phyloP scores from a whole-genome alignment of 257 asterid species.

The Anisodus acutangulus region DNA sequence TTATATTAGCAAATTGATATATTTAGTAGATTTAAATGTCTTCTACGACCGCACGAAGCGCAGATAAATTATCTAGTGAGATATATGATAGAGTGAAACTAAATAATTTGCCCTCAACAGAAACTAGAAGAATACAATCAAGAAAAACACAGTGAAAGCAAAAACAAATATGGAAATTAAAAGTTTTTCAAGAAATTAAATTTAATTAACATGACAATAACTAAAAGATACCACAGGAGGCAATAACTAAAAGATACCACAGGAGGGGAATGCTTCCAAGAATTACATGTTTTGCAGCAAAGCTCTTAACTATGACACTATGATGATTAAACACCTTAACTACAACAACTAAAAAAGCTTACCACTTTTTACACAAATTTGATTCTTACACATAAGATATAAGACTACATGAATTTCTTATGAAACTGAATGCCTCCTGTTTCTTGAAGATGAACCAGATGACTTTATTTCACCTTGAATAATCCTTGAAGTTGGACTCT shows the following conservation, averaged over 20 bases:
- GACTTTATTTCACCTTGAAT: conserved; percentile 61
- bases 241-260: neutral
- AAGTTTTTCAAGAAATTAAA: neutral
- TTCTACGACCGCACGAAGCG: too few species aligned
- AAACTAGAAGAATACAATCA: too few species aligned
- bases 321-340: conserved; percentile 18
- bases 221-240: neutral
- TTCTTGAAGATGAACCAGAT: conserved; percentile 54
- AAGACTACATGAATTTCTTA: conserved; percentile 33
- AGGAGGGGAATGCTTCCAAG: neutral
- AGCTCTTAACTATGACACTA: neutral
- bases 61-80: too few species aligned
- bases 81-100: too few species aligned
- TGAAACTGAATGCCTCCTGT: conserved; percentile 81
- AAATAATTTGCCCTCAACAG: too few species aligned
- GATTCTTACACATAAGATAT: neutral
- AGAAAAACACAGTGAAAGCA: too few species aligned
- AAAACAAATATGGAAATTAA: too few species aligned
- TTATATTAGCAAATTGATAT: too few species aligned
- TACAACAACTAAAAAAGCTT: neutral
- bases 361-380: conserved; percentile 26
- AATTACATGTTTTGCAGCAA: neutral
- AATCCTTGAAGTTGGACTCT: conserved; percentile 70
- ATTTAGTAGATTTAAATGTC: too few species aligned
- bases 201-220: neutral